Percentiles rank a stretch among this genome's conserved stretches.
Evolutionary conservation across 148 eudicot species (phyloP).

Genomic region (Vaccinium myrtillus): DNA sequence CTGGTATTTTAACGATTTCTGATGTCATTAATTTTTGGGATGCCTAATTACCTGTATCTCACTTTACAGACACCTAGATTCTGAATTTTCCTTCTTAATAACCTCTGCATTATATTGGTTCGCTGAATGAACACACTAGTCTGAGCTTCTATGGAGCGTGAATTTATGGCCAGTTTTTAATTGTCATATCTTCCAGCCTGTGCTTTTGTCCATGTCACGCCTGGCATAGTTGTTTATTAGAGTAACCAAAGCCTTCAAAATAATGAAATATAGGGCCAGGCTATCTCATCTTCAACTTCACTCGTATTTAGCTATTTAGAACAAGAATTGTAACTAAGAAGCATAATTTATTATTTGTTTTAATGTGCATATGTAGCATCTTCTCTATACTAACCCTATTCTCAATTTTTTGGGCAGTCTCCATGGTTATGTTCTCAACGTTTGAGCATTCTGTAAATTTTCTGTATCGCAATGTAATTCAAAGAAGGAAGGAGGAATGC

Average conservation of each 20-base stretch:
- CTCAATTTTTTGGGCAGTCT: conserved; percentile 52
- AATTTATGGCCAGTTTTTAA: neutral
- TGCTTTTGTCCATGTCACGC: neutral
- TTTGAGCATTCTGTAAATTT: conserved; percentile 91
- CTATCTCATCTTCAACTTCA: neutral
- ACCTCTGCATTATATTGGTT: neutral
- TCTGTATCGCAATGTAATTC: conserved; percentile 54
- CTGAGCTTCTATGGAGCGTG: neutral
- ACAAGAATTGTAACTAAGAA: neutral
- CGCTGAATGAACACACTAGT: neutral
- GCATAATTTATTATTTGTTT: neutral
- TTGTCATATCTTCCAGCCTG: neutral
- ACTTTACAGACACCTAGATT: neutral
- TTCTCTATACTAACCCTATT: neutral
- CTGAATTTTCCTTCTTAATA: conserved; percentile 6
- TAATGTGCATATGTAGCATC: neutral
- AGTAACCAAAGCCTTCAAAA: neutral
- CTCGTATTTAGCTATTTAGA: neutral
- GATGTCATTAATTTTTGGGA: neutral
- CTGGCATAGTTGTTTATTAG: neutral
- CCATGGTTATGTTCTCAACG: conserved; percentile 95
- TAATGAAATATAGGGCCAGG: neutral
- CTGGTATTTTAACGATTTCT: neutral
- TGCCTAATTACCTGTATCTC: neutral
- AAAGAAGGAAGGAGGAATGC: conserved; percentile 73